Evolutionary conservation across 78 protist genomes (phyloP).

Genomic region (Dictyostelium citrinum): DNA sequence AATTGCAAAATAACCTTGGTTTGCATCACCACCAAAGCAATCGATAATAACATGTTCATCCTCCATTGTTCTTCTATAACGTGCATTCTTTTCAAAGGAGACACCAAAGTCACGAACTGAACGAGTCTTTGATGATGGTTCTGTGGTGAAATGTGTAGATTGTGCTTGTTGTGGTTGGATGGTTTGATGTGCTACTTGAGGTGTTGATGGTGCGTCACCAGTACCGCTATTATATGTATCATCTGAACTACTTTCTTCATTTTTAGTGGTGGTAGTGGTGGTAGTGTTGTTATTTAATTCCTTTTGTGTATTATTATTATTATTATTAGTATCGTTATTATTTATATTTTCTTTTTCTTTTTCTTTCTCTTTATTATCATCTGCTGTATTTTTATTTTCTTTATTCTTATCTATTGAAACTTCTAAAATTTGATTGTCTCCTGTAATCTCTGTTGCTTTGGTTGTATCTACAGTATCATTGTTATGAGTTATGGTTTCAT

Average conservation of each 20-base stretch:
- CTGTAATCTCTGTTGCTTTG: constrained; percentile 16
- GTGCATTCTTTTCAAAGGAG: constrained; percentile 66
- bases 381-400: background rate
- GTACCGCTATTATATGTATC: background rate
- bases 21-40: constrained; percentile 43
- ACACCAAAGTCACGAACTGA: constrained; percentile 77
- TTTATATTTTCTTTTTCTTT: background rate
- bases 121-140: constrained; percentile 11
- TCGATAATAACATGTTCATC: constrained; percentile 79
- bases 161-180: background rate
- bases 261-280: background rate
- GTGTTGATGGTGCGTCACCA: constrained; percentile 51
- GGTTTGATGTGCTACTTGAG: constrained; percentile 6
- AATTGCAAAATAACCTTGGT: constrained; percentile 72
- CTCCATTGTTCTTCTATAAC: constrained; percentile 79
- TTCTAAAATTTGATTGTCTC: background rate
- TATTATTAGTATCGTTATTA: background rate
- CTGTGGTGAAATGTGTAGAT: background rate
- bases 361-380: background rate
- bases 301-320: background rate
- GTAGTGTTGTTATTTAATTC: too few relatives aligned
- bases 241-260: background rate
- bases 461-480: constrained; percentile 18
- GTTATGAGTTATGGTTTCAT: background rate
- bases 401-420: constrained; percentile 3